Percentiles rank a stretch among this genome's conserved stretches.
Evolutionary conservation across 106 monocot genomes (phyloP).

Genomic region (Dendrobium chrysotoxum): DNA sequence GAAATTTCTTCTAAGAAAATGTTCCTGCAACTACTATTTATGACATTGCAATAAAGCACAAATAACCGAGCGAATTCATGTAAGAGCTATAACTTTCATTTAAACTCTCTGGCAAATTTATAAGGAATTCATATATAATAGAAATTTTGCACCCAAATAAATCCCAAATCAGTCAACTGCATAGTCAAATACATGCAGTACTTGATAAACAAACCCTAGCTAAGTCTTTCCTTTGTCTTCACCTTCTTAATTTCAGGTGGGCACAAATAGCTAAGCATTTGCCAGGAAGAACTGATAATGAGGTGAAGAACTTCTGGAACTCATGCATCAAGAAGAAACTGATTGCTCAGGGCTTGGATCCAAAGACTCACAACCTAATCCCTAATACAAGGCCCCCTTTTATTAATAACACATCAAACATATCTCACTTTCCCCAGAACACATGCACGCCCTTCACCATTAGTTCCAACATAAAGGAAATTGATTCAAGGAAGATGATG

Average conservation of each 20-base stretch:
- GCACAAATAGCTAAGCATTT: slow-evolving; percentile 84
- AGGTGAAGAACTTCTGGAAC: slow-evolving; percentile 87
- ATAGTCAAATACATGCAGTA: no score
- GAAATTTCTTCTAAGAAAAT: no score
- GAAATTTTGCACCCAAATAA: no score
- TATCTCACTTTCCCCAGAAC: slow-evolving; percentile 22
- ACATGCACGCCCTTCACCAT: slow-evolving; percentile 61
- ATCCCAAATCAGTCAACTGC: no score
- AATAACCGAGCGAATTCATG: no score
- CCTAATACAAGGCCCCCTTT: slow-evolving; percentile 24
- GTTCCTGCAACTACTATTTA: no score
- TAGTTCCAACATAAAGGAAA: slow-evolving; percentile 28
- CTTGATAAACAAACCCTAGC: no score
- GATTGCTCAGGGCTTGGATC: slow-evolving; percentile 78
- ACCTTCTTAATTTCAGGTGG: slow-evolving; percentile 34
- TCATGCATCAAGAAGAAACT: slow-evolving; percentile 83
- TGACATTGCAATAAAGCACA: no score
- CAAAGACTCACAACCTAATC: slow-evolving; percentile 82
- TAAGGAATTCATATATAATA: no score
- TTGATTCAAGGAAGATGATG: background rate
- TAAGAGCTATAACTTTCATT: no score
- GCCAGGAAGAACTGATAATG: slow-evolving; percentile 75
- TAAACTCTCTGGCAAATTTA: no score
- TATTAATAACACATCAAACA: slow-evolving; percentile 9
- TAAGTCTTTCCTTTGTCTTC: no score